Percentiles rank a stretch among this genome's conserved stretches.
Evolutionary conservation across 768 basidiomycete genomes (phyloP).

Genomic region (Hypholoma fasciculare): DNA sequence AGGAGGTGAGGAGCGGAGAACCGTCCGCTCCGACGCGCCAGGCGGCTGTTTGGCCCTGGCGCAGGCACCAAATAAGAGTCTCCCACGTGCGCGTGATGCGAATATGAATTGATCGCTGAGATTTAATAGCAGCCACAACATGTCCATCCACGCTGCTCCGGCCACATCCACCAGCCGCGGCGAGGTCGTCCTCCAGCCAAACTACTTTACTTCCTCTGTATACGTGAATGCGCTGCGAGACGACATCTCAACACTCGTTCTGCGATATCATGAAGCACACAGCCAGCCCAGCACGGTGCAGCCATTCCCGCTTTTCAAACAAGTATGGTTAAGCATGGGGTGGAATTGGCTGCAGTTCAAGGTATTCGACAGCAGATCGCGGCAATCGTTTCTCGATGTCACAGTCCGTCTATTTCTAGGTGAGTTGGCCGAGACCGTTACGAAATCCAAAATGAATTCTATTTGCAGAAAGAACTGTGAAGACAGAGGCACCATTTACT

Average conservation of each 20-base stretch:
- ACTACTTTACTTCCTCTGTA: constrained; percentile 77
- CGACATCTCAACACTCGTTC: constrained; percentile 58
- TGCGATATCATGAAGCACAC: constrained; percentile 54
- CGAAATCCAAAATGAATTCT: not conserved
- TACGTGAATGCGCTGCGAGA: constrained; percentile 66
- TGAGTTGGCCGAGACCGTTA: constrained; percentile 27
- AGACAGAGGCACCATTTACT: constrained; percentile 51
- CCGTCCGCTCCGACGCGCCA: constrained; percentile 1
- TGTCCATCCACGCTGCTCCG: constrained; percentile 30
- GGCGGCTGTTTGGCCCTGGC: constrained; percentile 14
- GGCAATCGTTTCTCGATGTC: constrained; percentile 61
- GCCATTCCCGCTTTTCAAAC: constrained; percentile 75
- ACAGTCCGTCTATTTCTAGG: constrained; percentile 68
- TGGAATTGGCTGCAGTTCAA: constrained; percentile 81
- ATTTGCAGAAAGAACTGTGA: constrained; percentile 51
- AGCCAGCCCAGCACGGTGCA: constrained; percentile 25
- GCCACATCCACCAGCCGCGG: constrained; percentile 62
- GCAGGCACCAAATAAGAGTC: constrained; percentile 2
- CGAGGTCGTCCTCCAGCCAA: constrained; percentile 65
- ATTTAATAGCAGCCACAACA: not conserved
- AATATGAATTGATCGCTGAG: not conserved
- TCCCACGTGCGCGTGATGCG: not conserved
- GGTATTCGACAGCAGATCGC: constrained; percentile 65
- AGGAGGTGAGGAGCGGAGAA: constrained; percentile 7
- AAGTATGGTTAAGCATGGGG: constrained; percentile 62